Percentiles rank a stretch among this genome's conserved stretches.
phyloP scores from a whole-genome alignment of 2,329 filamentous ascomycete genomes.

The Drechslerella coelobrocha region DNA sequence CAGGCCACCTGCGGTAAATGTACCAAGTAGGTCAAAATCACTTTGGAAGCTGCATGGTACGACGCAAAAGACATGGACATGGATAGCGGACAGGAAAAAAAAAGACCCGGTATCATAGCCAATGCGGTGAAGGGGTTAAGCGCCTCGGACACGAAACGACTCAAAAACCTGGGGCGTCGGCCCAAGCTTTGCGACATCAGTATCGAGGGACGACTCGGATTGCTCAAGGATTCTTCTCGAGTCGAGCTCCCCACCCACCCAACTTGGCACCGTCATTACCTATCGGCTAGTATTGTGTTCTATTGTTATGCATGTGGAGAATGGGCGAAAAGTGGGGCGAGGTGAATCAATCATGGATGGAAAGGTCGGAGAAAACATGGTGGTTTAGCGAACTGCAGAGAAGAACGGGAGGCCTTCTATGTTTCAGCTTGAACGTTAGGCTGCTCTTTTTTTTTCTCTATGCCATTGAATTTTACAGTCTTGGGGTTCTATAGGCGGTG shows the following conservation, averaged over 20 bases:
- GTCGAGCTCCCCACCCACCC: neutral
- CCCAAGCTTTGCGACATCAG: slow-evolving; percentile 1
- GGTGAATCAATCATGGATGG: neutral
- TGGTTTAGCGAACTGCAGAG: neutral
- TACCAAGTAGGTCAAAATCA: neutral
- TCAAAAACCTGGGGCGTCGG: neutral
- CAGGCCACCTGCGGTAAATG: too few species aligned
- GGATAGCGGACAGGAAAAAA: too few species aligned
- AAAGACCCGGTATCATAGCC: slow-evolving; percentile 6
- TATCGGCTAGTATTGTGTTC: neutral
- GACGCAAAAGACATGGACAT: too few species aligned
- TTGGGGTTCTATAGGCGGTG: neutral
- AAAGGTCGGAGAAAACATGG: slow-evolving; percentile 4
- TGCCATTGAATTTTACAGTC: neutral
- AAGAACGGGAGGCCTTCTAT: slow-evolving; percentile 7
- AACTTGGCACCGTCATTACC: neutral
- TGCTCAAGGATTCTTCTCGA: too few species aligned
- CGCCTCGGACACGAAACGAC: slow-evolving; percentile 26
- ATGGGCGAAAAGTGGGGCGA: neutral
- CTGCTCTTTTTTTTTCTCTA: too few species aligned
- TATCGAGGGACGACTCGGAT: too few species aligned
- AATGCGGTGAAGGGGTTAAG: slow-evolving; percentile 26
- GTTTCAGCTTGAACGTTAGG: neutral
- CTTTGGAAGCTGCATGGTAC: too few species aligned
- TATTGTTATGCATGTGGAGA: neutral